A percentile compares a stretch with the other conserved stretches of the same genome.
Evolutionary conservation across 2,329 filamentous ascomycete genomes (phyloP).

Genomic region (Didymella exigua): DNA sequence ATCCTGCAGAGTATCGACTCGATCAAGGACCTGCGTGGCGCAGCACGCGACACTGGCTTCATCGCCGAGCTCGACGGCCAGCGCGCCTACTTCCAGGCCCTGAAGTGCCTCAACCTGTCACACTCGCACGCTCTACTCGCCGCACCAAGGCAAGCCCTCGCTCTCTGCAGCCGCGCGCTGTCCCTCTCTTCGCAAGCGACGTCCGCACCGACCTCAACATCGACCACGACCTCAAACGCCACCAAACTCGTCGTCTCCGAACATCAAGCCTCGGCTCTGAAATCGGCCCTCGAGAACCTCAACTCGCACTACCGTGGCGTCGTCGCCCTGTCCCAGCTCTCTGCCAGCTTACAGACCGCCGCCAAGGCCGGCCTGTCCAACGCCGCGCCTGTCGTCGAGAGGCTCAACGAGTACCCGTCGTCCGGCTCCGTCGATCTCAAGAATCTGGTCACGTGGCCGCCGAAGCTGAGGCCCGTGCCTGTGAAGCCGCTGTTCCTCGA

Average conservation of each 20-base stretch:
- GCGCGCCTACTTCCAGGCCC: conserved; percentile 80
- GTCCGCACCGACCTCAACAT: conserved; percentile 46
- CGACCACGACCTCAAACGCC: conserved; percentile 26
- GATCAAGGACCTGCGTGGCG: conserved; percentile 85
- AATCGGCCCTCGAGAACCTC: conserved; percentile 68
- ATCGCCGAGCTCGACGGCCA: conserved; percentile 79
- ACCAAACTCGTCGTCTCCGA: conserved; percentile 69
- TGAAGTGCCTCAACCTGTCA: conserved; percentile 87
- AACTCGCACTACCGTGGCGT: conserved; percentile 83
- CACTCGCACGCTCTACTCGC: conserved; percentile 80
- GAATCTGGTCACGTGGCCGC: conserved; percentile 86
- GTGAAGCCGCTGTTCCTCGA: conserved; percentile 97
- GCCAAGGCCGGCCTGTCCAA: conserved; percentile 52
- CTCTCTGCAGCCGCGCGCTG: conserved; percentile 75
- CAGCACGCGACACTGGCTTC: conserved; percentile 80
- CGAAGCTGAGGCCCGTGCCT: conserved; percentile 79
- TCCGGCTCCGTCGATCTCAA: conserved; percentile 70
- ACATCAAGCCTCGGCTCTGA: conserved; percentile 64
- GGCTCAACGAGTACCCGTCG: conserved; percentile 74
- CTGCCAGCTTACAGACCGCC: conserved; percentile 55
- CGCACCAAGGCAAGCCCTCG: conserved; percentile 79
- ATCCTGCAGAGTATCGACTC: conserved; percentile 90
- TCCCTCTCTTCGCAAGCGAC: conserved; percentile 63
- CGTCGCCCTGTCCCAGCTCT: conserved; percentile 76
- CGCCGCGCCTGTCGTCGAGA: conserved; percentile 71